phyloP scores from a whole-genome alignment of 2,329 filamentous ascomycete genomes.

The Waltergamsia citrina region DNA sequence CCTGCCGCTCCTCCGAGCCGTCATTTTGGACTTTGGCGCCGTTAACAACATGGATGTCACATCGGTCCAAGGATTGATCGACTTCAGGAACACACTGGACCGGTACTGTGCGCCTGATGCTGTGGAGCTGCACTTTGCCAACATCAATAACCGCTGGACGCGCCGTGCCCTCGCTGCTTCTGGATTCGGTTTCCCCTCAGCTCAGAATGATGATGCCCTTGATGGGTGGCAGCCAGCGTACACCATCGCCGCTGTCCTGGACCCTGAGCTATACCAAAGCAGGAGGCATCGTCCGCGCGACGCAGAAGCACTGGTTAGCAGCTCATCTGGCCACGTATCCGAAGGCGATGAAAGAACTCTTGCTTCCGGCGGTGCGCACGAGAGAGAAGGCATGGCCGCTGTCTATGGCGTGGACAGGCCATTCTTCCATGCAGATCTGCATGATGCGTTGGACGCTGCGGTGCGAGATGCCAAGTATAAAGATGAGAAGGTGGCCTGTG shows the following conservation, averaged over 20 bases:
- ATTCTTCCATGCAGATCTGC: slow-evolving; percentile 36
- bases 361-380: neutral
- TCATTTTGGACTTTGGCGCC: slow-evolving; percentile 48
- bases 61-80: slow-evolving; percentile 45
- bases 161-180: slow-evolving; percentile 44
- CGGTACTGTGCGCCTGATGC: slow-evolving; percentile 36
- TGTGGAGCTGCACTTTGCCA: slow-evolving; percentile 45
- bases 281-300: neutral
- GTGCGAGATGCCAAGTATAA: slow-evolving; percentile 15
- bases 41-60: slow-evolving; percentile 50
- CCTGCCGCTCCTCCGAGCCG: slow-evolving; percentile 38
- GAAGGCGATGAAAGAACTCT: neutral
- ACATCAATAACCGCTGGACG: slow-evolving; percentile 46
- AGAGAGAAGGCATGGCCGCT: slow-evolving; percentile 11
- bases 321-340: neutral
- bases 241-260: slow-evolving; percentile 6
- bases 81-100: slow-evolving; percentile 44
- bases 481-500: slow-evolving; percentile 7
- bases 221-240: slow-evolving; percentile 7
- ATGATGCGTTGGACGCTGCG: slow-evolving; percentile 28
- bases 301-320: neutral
- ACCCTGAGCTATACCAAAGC: neutral
- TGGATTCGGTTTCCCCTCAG: slow-evolving; percentile 37
- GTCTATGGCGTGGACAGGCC: slow-evolving; percentile 32
- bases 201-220: slow-evolving; percentile 5